phyloP scores from a whole-genome alignment of 192 early-diverging fungal genomes.

The Funneliformis geosporum region DNA sequence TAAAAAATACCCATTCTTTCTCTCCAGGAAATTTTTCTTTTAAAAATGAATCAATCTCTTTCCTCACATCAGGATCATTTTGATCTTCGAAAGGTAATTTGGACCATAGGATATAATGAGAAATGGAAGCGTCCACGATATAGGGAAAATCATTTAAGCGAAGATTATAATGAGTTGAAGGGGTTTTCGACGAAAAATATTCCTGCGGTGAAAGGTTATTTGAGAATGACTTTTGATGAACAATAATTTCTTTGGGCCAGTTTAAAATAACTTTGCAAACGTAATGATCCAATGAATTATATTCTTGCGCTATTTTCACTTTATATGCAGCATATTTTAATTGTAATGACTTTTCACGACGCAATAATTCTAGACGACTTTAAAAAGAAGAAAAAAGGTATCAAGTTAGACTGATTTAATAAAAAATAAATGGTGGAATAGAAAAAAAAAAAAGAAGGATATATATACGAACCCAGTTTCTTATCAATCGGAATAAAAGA shows the following conservation, averaged over 20 bases:
- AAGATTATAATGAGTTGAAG: constrained; percentile 5
- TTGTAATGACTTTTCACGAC: neutral
- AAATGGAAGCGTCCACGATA: neutral
- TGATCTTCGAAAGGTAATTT: neutral
- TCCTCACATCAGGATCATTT: neutral
- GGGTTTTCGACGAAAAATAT: neutral
- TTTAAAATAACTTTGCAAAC: neutral
- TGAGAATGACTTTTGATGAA: neutral
- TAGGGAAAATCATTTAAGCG: constrained; percentile 9
- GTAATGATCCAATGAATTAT: neutral
- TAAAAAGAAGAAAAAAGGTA: neutral
- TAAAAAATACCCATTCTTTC: neutral
- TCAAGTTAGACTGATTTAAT: neutral
- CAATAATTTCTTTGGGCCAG: neutral
- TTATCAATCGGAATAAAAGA: neutral
- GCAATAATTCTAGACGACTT: neutral
- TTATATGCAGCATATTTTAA: neutral
- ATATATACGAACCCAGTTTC: neutral
- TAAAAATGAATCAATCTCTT: neutral
- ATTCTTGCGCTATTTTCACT: neutral
- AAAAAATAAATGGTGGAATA: neutral
- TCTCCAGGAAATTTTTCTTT: neutral
- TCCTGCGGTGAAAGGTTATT: neutral
- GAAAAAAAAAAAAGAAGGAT: neutral
- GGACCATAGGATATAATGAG: neutral